These are phyloP conservation scores for Magnusiomyces tetraspermus DNA, from an alignment of 1,139 yeast genomes.

Conservation along the genomic window DNA sequence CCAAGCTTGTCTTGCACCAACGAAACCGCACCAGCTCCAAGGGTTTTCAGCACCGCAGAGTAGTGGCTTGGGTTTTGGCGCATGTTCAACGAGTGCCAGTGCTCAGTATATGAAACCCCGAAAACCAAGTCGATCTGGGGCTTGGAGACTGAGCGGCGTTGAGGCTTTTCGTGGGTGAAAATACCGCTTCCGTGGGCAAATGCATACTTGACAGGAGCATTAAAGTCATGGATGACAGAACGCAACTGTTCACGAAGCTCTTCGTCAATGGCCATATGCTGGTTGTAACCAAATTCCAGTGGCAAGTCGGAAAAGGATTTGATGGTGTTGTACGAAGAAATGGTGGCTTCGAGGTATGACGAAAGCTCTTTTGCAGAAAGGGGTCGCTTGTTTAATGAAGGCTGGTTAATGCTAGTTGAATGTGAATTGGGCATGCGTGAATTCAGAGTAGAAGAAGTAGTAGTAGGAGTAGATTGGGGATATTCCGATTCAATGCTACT, in stretches of 20 bases:
- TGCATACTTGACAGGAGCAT: slow-evolving; percentile 62
- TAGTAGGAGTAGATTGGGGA: background rate
- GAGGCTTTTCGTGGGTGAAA: slow-evolving; percentile 58
- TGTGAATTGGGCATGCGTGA: background rate
- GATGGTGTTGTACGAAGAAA: slow-evolving; percentile 21
- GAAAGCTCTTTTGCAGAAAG: slow-evolving; percentile 7
- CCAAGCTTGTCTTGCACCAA: slow-evolving; percentile 56
- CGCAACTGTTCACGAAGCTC: slow-evolving; percentile 42
- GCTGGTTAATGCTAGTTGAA: background rate
- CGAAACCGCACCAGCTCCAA: slow-evolving; percentile 55
- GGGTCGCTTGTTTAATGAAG: slow-evolving; percentile 4
- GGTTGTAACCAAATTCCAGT: slow-evolving; percentile 48
- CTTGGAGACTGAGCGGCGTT: too few relatives aligned
- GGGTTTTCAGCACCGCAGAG: slow-evolving; percentile 49
- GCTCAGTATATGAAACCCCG: slow-evolving; percentile 62
- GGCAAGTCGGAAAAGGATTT: slow-evolving; percentile 43
- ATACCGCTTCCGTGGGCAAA: slow-evolving; percentile 97
- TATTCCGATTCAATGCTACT: too few relatives aligned
- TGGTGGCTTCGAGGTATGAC: slow-evolving; percentile 22
- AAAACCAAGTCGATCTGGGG: slow-evolving; percentile 85
- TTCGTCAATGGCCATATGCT: slow-evolving; percentile 41
- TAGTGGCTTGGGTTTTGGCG: slow-evolving; percentile 63
- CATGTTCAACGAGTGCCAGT: slow-evolving; percentile 69
- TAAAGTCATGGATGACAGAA: slow-evolving; percentile 46
- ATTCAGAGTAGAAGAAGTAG: too few relatives aligned